These are phyloP conservation scores for Diaporthe humulicola DNA, from an alignment of 2,329 filamentous ascomycete genomes.

Conservation along the genomic window DNA sequence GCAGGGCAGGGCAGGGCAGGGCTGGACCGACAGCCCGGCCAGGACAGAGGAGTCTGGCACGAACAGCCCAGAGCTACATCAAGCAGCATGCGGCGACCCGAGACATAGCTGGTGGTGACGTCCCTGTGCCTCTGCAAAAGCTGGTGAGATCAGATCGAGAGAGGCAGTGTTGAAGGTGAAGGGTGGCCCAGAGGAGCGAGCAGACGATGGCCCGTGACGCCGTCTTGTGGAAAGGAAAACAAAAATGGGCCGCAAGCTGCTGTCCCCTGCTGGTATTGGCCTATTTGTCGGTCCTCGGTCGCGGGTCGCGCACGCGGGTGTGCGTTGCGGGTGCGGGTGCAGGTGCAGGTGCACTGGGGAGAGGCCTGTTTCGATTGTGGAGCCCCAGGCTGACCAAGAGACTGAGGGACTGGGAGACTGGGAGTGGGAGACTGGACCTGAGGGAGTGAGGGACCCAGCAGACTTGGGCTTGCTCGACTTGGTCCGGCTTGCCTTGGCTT, in stretches of 20 bases:
- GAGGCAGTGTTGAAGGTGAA: constrained; percentile 21
- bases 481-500: background rate
- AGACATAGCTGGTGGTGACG: constrained; percentile 40
- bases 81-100: constrained; percentile 37
- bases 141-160: background rate
- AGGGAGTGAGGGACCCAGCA: background rate
- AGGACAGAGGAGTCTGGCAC: constrained; percentile 35
- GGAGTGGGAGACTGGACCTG: no score
- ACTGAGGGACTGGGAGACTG: background rate
- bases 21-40: constrained; percentile 32
- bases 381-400: background rate
- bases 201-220: background rate
- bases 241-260: constrained; percentile 15
- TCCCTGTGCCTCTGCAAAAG: constrained; percentile 29
- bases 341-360: constrained; percentile 13
- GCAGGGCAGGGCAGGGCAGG: no score
- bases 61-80: constrained; percentile 40
- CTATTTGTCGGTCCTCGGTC: constrained; percentile 3
- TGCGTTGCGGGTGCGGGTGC: background rate
- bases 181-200: background rate
- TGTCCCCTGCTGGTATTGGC: constrained; percentile 16
- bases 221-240: background rate
- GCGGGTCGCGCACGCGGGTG: constrained; percentile 13
- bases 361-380: constrained; percentile 25
- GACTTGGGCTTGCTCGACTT: background rate